Conservation (phyloP, 306 rosid genomes). For the Pterocarpus santalinus region DNA sequence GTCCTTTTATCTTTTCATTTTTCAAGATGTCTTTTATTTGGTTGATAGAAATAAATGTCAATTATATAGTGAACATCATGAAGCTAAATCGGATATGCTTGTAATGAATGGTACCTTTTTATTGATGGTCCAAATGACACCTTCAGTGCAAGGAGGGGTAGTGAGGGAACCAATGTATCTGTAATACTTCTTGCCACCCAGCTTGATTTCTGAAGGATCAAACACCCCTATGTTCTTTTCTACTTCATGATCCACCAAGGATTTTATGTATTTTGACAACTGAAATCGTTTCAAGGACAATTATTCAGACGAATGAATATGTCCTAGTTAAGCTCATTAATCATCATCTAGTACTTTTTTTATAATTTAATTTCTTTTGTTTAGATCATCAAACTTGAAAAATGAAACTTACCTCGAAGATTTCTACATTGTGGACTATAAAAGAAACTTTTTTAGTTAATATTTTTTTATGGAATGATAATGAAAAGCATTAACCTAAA, state of each 20-base stretch:
- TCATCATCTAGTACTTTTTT: background rate
- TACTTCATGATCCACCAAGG: conserved; percentile 42
- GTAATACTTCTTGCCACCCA: conserved; percentile 61
- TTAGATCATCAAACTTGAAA: background rate
- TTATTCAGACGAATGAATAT: background rate
- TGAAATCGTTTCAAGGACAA: conserved; percentile 40
- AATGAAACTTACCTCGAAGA: background rate
- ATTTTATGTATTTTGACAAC: conserved; percentile 52
- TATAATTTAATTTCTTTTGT: background rate
- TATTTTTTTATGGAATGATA: too few relatives aligned
- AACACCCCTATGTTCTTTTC: conserved; percentile 56
- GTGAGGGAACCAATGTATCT: conserved; percentile 83
- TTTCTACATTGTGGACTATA: background rate
- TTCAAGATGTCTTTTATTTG: background rate
- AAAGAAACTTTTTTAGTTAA: too few relatives aligned
- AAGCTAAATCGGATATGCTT: background rate
- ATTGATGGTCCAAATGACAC: conserved; percentile 75
- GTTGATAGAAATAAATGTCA: background rate
- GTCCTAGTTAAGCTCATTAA: background rate
- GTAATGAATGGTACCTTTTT: conserved; percentile 54
- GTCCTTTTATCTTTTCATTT: background rate
- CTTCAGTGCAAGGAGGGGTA: conserved; percentile 81
- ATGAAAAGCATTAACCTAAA: too few relatives aligned
- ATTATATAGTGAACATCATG: background rate
- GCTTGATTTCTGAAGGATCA: conserved; percentile 58